Percentiles rank a stretch among this genome's conserved stretches.
phyloP scores from a whole-genome alignment of 2,329 filamentous ascomycete genomes.

The Trichoderma guizhouense region DNA sequence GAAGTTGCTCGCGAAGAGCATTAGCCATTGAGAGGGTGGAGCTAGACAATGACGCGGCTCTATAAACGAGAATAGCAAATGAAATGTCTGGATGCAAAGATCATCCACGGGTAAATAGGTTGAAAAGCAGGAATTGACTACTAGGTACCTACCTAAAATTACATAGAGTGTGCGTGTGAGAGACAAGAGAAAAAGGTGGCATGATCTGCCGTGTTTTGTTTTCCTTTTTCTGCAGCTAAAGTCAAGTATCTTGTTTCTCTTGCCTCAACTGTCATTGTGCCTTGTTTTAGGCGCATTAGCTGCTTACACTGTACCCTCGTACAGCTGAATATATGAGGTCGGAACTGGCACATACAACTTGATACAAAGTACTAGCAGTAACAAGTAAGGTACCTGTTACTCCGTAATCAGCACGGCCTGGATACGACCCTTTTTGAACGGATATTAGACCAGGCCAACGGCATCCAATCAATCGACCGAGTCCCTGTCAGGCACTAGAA shows the following conservation, averaged over 20 bases:
- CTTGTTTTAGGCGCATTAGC: background rate
- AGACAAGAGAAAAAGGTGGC: background rate
- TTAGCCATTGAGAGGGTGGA: background rate
- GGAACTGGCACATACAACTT: background rate
- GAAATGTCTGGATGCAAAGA: background rate
- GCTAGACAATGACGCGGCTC: background rate
- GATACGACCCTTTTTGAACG: background rate
- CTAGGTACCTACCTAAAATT: background rate
- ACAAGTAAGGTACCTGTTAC: background rate
- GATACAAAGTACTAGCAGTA: background rate
- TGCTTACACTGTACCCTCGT: background rate
- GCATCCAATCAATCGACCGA: background rate
- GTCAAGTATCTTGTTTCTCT: background rate
- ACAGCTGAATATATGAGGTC: background rate
- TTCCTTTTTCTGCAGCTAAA: background rate
- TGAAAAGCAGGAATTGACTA: background rate
- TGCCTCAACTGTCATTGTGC: background rate
- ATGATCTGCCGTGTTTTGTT: background rate
- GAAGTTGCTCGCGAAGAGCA: background rate
- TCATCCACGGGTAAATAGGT: background rate
- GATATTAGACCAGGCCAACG: background rate
- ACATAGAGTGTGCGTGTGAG: too few relatives aligned
- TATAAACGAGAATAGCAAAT: background rate
- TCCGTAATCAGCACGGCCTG: background rate
- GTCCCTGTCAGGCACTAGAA: background rate